A percentile compares a stretch with the other conserved stretches of the same genome.
These are phyloP conservation scores for Dendrothele bispora DNA, from an alignment of 768 basidiomycete species.

Conservation along the genomic window DNA sequence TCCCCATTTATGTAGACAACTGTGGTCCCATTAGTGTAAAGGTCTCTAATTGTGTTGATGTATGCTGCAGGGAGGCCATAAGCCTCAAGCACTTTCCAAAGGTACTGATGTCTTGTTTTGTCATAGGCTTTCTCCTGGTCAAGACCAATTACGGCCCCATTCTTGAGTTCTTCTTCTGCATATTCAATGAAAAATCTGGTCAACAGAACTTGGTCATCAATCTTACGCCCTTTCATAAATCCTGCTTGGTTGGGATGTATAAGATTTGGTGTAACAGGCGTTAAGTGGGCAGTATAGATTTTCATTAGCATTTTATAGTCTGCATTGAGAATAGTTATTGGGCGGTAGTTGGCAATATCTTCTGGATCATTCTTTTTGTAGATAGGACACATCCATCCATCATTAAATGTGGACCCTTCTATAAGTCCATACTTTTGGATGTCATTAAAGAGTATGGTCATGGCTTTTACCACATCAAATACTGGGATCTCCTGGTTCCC, in stretches of 20 bases:
- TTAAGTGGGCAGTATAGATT: constrained; percentile 14
- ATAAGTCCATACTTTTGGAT: constrained; percentile 12
- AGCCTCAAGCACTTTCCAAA: not conserved
- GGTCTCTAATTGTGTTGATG: constrained; percentile 12
- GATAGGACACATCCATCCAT: constrained; percentile 19
- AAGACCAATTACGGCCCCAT: constrained; percentile 8
- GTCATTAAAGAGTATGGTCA: constrained; percentile 11
- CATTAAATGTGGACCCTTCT: constrained; percentile 1
- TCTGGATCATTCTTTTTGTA: constrained; percentile 13
- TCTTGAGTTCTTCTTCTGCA: constrained; percentile 8
- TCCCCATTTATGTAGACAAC: constrained; percentile 23
- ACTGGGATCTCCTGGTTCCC: too few relatives aligned
- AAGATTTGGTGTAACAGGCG: not conserved
- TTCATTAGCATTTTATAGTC: constrained; percentile 33
- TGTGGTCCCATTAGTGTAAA: constrained; percentile 19
- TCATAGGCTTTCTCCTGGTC: not conserved
- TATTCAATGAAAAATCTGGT: constrained; percentile 13
- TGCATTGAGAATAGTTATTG: constrained; percentile 16
- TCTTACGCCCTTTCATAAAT: constrained; percentile 20
- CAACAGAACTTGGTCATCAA: constrained; percentile 23
- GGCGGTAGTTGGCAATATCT: constrained; percentile 17
- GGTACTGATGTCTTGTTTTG: constrained; percentile 13
- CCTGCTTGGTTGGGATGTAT: constrained; percentile 29
- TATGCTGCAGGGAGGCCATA: constrained; percentile 6
- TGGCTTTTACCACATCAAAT: too few relatives aligned